Evolutionary conservation across 768 basidiomycete genomes (phyloP), one percentile per base, ranked within the genome.

Genomic region (Thelephora ganbajun): DNA sequence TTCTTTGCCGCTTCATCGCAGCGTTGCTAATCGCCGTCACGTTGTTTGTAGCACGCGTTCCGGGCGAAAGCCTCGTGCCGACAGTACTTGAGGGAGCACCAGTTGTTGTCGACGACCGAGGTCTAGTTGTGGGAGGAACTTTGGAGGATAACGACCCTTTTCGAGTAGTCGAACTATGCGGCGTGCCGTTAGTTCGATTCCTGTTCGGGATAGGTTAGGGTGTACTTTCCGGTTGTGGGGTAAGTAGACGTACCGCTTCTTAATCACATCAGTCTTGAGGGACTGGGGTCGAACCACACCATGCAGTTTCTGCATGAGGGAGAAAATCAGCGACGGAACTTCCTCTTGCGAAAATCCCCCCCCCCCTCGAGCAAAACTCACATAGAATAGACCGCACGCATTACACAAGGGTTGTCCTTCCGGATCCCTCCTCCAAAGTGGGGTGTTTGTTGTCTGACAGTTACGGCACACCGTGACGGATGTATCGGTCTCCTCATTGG

Each of bases 231-330:
- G 56, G 48, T 13, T 33, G 33, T 20, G n/a, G 35, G 47, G 18
- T 48, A 45, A 48, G 45, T n/a, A 12, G 7, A 58, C 58, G 11
- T 47, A 88, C 88, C 88, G 72, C 70, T 96, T 97, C 80, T 97
- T 96, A 66, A 94, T 96, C 42, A 93, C 84, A 61, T 97, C 90
- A 37, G 93, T 97, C 74, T 96, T 96, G 51, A 98, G 74, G 35
- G 91, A 93, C 53, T 94, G 69, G 6, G 94, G 94, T 47, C 94
- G 77, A 5, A 92, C 87, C 44, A 97, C 92, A 43, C 91, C 91
- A 58, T 98, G 94, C 35, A 98, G 68, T 80, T 97, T 97, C 88
- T 93, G 51, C 14, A 39, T 13, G 46, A 41, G 11, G 18, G 22
- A 37, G 37, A 43, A 16, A 19, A 44, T 53, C 43, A 30, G 48